Base-by-base conservation (phyloP, 495 filamentous ascomycete species). In the Aspergillus indologenus region DNA sequence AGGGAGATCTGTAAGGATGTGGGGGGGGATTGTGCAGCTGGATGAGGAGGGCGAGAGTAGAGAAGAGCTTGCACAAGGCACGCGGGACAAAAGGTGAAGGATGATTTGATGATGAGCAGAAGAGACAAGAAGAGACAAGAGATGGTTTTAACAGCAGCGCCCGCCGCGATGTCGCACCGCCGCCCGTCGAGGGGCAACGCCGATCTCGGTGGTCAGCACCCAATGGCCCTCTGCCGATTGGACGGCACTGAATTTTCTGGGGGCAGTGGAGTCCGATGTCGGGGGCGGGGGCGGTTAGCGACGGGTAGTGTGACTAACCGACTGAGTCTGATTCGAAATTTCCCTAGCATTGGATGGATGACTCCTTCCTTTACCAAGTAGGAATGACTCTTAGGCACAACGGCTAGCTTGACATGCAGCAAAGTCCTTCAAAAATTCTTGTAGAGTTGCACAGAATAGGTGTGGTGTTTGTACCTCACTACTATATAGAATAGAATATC, bases 141-240 rank as follows among this genome's bases (percentile, higher is more conserved):
- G 59, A 64, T 66, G 67, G 68, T 66, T 74, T 71, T 68, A 69
- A 65, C 54, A 45, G 56, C 60, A 49, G 54, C 26, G 18, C 40
- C 19, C 44, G 66, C n/a, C 73, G 75, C 75, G 75, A 77, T 78
- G 75, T 78, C 75, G 73, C 73, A 71, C 69, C 45, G 53, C 34
- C 61, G 63, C 34, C 59, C 45, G 22, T 68, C 69, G 72, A 73
- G 73, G 73, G 71, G 73, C 72, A 68, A 54, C 56, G 61, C 75
- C 75, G 75, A 70, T 61, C 48, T 78, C 75, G 75, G 63, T 67
- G 71, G 75, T 75, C 74, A 75, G 72, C 73, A 64, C 31, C 53
- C 65, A 74, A 73, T 74, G 21, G 18, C 46, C 8, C 19, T 8
- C 12, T 19, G 47, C 5, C 65, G 47, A 78, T 75, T 76, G 73